Percentiles rank a stretch among this genome's conserved stretches.
These are phyloP conservation scores for Penicillium daleae DNA, from an alignment of 495 filamentous ascomycete species.

Conservation along the genomic window DNA sequence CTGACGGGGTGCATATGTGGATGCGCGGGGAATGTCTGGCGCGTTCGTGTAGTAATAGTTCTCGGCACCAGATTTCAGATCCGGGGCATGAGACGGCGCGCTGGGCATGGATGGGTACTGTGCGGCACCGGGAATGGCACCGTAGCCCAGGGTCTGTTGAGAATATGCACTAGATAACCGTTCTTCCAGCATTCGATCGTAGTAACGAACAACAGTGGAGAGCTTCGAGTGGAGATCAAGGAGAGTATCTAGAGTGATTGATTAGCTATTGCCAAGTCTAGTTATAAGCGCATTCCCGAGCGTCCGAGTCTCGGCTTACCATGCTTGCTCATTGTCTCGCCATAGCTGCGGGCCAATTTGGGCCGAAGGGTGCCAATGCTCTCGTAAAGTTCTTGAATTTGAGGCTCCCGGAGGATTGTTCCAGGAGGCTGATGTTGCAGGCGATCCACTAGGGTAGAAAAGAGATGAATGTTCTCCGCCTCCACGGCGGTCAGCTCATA, in stretches of 20 bases:
- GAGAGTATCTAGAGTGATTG: conserved; percentile 67
- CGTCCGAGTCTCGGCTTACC: conserved; percentile 55
- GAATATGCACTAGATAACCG: conserved; percentile 89
- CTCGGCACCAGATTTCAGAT: conserved; percentile 62
- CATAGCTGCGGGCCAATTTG: conserved; percentile 94
- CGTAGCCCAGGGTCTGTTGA: conserved; percentile 65
- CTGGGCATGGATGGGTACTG: conserved; percentile 63
- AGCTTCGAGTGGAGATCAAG: conserved; percentile 94
- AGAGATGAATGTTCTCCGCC: conserved; percentile 96
- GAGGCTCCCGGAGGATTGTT: conserved; percentile 91
- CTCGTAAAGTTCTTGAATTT: conserved; percentile 97
- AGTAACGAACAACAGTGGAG: conserved; percentile 96
- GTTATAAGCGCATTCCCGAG: background rate
- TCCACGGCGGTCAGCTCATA: conserved; percentile 94
- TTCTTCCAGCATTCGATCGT: conserved; percentile 97
- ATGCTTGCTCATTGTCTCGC: conserved; percentile 99
- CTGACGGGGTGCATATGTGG: conserved; percentile 52
- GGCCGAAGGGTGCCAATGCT: conserved; percentile 90
- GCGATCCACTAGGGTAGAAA: conserved; percentile 91
- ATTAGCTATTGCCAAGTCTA: conserved; percentile 32
- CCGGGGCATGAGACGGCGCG: conserved; percentile 56
- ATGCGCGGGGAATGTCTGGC: conserved; percentile 45
- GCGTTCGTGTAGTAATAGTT: conserved; percentile 78
- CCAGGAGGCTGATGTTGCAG: conserved; percentile 94
- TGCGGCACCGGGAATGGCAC: conserved; percentile 51